Evolutionary conservation across 352 stramenopile species (phyloP), one percentile per base, ranked within the genome.

Genomic region (Pythium diclinum): DNA sequence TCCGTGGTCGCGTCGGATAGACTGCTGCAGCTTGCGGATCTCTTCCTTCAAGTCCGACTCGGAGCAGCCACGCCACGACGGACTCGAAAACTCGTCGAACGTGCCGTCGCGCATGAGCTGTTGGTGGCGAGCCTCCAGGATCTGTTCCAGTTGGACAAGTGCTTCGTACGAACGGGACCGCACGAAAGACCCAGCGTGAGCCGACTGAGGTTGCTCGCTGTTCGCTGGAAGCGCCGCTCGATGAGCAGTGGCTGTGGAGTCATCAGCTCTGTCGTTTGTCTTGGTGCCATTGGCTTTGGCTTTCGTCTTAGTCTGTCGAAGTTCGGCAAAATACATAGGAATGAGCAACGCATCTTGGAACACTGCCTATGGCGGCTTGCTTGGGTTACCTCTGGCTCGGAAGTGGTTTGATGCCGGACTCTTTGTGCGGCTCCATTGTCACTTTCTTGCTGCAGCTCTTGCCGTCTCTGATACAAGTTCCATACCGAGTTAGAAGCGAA

Each of bases 121-220:
- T 51, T 84, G 77, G 52, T 93, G 85, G 1, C 85, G 68, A n/a
- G 77, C 75, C 54, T 93, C 85, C 36, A 93, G 69, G 33, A 91
- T 89, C 2, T 73, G 72, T 60, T 93, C 85, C 13, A 93, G 67
- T 58, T 87, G 79, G 44, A 91, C 79, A 14, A 93, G 67, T 6
- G 82, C 77, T 64, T 93, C 85, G 68, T 91, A 93, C 17, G 82
- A 91, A 23, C 85, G 76, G 9, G 81, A 88, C 1, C 61, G 52
- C 30, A 67, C 28, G 6, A 61, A 14, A 11, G 32, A 14, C 19
- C 6, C 17, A 14, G 21, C 13, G 19, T 3, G 1, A 14, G 7
- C 3, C 40, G 8, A 14, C 55, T 49, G 17, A 16, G 52, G 14
- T 17, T 23, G n/a, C 8, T 19, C 30, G 3, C 5, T 25, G 25